Conservation (phyloP, 768 basidiomycete genomes). For the Rhodotorula sphaerocarpa region DNA sequence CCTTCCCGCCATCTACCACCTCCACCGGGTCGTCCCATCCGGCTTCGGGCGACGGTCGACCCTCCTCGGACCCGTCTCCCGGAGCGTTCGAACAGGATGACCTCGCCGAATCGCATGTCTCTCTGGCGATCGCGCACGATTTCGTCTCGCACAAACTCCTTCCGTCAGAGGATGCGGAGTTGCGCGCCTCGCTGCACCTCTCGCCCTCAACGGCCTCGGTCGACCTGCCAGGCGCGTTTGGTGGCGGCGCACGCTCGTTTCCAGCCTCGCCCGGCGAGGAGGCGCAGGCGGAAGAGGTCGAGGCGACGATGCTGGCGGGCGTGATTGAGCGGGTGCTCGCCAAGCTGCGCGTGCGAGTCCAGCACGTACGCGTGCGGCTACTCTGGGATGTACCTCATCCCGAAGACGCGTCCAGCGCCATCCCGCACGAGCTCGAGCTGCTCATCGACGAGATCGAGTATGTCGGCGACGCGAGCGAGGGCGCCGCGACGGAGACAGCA, state of each 20-base stretch:
- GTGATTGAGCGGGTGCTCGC: slow-evolving; percentile 44
- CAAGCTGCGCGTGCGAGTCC: slow-evolving; percentile 41
- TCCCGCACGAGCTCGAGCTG: slow-evolving; percentile 7
- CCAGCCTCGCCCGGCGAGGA: slow-evolving; percentile 23
- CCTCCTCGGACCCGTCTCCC: not conserved
- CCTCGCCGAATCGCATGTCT: slow-evolving; percentile 60
- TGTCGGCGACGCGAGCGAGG: slow-evolving; percentile 5
- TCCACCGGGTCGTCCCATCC: slow-evolving; percentile 56
- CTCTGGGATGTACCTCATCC: not conserved
- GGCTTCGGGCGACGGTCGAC: slow-evolving; percentile 55
- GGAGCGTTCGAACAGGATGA: not conserved
- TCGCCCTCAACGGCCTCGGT: slow-evolving; percentile 46
- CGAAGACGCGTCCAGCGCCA: not conserved
- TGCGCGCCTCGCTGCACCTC: slow-evolving; percentile 62
- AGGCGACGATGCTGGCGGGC: slow-evolving; percentile 43
- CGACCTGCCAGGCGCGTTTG: slow-evolving; percentile 28
- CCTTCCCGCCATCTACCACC: not conserved
- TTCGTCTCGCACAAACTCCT: slow-evolving; percentile 74
- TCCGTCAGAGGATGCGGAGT: slow-evolving; percentile 59
- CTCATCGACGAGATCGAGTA: slow-evolving; percentile 10
- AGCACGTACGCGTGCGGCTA: slow-evolving; percentile 38
- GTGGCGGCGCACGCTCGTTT: not conserved
- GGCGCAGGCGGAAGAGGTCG: slow-evolving; percentile 32
- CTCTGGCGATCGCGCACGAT: slow-evolving; percentile 67
- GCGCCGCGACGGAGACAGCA: not conserved